Base-by-base conservation (phyloP, 2,329 filamentous ascomycete genomes). In the Pseudocercospora fijiensis region DNA sequence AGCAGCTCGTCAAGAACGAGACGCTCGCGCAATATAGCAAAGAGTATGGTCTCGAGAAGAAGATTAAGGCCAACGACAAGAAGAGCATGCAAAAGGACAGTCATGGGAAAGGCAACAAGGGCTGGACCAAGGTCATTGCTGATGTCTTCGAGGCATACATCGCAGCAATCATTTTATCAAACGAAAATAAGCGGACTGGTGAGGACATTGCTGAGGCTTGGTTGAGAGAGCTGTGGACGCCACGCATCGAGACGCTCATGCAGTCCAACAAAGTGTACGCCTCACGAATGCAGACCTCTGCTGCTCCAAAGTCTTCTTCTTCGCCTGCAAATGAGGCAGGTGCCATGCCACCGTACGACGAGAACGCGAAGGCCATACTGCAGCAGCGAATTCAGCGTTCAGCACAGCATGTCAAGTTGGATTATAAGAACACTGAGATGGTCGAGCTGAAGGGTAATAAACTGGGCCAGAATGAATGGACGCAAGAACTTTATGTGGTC, bases 111-210 rank as follows among this genome's bases (percentile, higher is more conserved):
- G 11, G 82, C 26, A 81, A 83, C 73, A 88, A 84, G 74, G 84
- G 83, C 47, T 82, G 85, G 64, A 84, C 80, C 13, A 97, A 97
- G 76, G 86, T 92, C 9, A 82, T 90, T 61, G 93, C 89, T 8
- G 94, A 98, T 74, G 84, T 97, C 18, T 96, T 97, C 71, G 94
- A 98, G 76, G 90, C 94, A 0, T 97, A 96, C 70, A 86, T 96
- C 16, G 93, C 90, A 8, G 93, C 90, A 2, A 78, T 93, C 5
- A 84, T 96, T 33, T 79, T 91, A 1, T 87, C 88, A 0, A 85
- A 92, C 70, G 82, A 86, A 0, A 76, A 79, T 18, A 18, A 18
- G 18, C 30, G 24, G 2, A 75, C 85, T 53, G 92, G 93, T 0
- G 84, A 89, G 53, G 67, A 76, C 7, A 82, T 81, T 1, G 88